Percentiles rank a stretch among this genome's conserved stretches.
phyloP scores from a whole-genome alignment of 2,329 filamentous ascomycete species.

The Pseudopyrenochaeta lycopersici region DNA sequence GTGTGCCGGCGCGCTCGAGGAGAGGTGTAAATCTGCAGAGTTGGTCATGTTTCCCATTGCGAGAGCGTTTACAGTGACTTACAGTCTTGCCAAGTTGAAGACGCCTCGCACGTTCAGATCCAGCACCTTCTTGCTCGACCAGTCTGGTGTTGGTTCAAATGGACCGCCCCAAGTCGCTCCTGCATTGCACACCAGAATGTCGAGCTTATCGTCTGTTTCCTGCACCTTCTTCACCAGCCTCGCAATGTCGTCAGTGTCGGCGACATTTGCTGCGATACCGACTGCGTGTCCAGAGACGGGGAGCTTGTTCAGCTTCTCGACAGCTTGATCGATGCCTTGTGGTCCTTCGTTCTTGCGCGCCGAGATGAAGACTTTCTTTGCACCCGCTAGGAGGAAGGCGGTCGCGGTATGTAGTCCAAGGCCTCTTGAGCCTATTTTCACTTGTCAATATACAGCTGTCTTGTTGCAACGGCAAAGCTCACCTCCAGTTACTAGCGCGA shows the following conservation, averaged over 20 bases:
- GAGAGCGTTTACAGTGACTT: slow-evolving; percentile 1
- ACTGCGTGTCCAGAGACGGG: slow-evolving; percentile 45
- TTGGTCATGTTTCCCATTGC: not conserved
- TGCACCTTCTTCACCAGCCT: slow-evolving; percentile 43
- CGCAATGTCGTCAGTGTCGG: slow-evolving; percentile 47
- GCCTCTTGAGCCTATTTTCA: slow-evolving; percentile 48
- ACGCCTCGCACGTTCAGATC: slow-evolving; percentile 53
- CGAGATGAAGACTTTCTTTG: slow-evolving; percentile 50
- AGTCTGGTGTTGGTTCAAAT: slow-evolving; percentile 50
- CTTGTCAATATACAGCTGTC: not conserved
- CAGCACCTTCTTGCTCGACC: slow-evolving; percentile 47
- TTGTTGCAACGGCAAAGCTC: slow-evolving; percentile 3
- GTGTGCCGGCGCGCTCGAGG: slow-evolving; percentile 43
- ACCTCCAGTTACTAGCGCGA: slow-evolving; percentile 50
- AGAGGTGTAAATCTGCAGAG: slow-evolving; percentile 44
- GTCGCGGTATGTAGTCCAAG: slow-evolving; percentile 51
- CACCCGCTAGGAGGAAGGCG: slow-evolving; percentile 51
- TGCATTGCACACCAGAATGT: slow-evolving; percentile 52
- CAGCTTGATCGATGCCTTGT: slow-evolving; percentile 50
- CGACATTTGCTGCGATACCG: slow-evolving; percentile 50
- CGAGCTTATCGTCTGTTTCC: slow-evolving; percentile 41
- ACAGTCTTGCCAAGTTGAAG: slow-evolving; percentile 51
- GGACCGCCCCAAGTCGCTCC: slow-evolving; percentile 51
- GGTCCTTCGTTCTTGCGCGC: slow-evolving; percentile 49
- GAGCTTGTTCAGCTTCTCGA: slow-evolving; percentile 50